phyloP scores from a whole-genome alignment of 2,329 filamentous ascomycete genomes.

The Myriosclerotinia curreyana region DNA sequence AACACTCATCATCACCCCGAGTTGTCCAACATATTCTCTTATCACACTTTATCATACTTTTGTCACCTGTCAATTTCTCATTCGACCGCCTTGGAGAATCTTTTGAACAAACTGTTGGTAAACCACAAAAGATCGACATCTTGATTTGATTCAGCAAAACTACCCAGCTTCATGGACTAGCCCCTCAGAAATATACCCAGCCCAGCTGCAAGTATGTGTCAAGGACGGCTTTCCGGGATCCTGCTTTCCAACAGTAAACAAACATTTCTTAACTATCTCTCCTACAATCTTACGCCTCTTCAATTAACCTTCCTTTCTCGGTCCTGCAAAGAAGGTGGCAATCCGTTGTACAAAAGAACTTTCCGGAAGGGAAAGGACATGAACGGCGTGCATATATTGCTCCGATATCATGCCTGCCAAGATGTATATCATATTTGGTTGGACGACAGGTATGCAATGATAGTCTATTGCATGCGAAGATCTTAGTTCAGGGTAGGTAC shows the following conservation, averaged over 20 bases:
- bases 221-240: background rate
- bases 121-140: background rate
- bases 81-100: slow-evolving; percentile 6
- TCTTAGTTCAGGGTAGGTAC: slow-evolving; percentile 7
- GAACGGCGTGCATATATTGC: background rate
- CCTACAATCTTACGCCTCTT: background rate
- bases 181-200: slow-evolving; percentile 1
- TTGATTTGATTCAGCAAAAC: background rate
- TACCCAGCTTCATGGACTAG: slow-evolving; percentile 5
- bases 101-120: slow-evolving; percentile 11
- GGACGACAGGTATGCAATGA: slow-evolving; percentile 1
- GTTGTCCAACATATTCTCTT: slow-evolving; percentile 1
- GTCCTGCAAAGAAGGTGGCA: slow-evolving; percentile 4
- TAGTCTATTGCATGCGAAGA: slow-evolving; percentile 15
- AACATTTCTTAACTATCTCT: background rate
- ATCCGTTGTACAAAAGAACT: slow-evolving; percentile 2
- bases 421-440: slow-evolving; percentile 9
- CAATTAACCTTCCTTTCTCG: background rate
- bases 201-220: background rate
- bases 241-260: slow-evolving; percentile 1
- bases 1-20: background rate
- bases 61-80: slow-evolving; percentile 1
- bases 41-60: background rate
- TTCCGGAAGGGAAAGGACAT: slow-evolving; percentile 5
- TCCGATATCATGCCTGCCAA: slow-evolving; percentile 15